Evolutionary conservation across 2,329 filamentous ascomycete genomes (phyloP).

Genomic region (Dothistroma pini): DNA sequence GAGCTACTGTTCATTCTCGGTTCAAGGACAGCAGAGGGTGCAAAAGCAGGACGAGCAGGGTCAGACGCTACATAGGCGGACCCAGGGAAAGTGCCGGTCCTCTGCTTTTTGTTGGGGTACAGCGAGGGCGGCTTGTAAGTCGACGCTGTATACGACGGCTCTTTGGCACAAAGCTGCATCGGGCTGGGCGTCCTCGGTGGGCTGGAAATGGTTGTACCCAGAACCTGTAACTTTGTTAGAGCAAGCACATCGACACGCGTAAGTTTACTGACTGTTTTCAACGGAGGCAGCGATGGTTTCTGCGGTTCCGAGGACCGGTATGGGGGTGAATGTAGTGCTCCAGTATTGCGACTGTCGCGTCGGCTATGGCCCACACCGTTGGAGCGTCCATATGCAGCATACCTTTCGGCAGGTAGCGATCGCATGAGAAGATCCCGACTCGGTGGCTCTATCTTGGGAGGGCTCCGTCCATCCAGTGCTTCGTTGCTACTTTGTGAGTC

Average conservation of each 20-base stretch:
- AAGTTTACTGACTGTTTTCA: conserved; percentile 31
- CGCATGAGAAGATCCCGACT: conserved; percentile 10
- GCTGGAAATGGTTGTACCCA: conserved; percentile 30
- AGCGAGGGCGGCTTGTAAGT: conserved; percentile 35
- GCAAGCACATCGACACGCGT: not conserved
- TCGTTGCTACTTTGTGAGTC: conserved; percentile 30
- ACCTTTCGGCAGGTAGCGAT: conserved; percentile 7
- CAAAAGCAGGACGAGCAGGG: conserved; percentile 12
- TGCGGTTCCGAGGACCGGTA: conserved; percentile 27
- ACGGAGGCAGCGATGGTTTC: conserved; percentile 33
- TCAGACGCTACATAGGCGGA: conserved; percentile 12
- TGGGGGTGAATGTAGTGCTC: conserved; percentile 30
- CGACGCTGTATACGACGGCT: conserved; percentile 30
- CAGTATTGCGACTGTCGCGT: conserved; percentile 23
- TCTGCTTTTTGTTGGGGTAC: conserved; percentile 36
- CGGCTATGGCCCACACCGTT: conserved; percentile 14
- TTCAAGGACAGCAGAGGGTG: conserved; percentile 16
- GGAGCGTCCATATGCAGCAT: conserved; percentile 9
- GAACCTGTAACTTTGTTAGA: conserved; percentile 25
- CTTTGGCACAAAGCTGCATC: conserved; percentile 29
- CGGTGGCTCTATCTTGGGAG: conserved; percentile 12
- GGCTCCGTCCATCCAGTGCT: conserved; percentile 22
- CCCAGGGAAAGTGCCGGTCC: conserved; percentile 22
- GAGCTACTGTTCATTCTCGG: conserved; percentile 9
- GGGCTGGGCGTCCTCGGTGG: conserved; percentile 32